Evolutionary conservation across 768 basidiomycete genomes (phyloP), one percentile per base, ranked within the genome.

Genomic region (Floccularia luteovirens): DNA sequence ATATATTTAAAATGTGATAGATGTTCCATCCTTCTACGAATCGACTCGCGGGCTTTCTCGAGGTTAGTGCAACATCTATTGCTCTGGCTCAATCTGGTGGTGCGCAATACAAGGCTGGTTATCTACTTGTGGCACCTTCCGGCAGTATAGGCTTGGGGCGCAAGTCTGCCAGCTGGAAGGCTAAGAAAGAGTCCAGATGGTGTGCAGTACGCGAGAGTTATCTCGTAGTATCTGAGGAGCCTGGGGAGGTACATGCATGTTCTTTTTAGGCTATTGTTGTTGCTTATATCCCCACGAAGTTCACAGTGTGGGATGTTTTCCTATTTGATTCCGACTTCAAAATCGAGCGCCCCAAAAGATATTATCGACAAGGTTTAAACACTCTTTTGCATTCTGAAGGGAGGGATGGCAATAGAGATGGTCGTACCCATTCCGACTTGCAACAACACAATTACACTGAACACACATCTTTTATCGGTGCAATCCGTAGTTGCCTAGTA

Each of bases 11-110:
- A 36, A 19, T 16, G 24, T 27, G 34, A 36, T 27, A 94, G 92
- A 96, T 98, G 88, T 96, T 94, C 61, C 90, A 92, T 52, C 90
- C 93, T 1, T 79, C 90, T 16, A 75, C 90, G 1, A 97, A 97
- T 53, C 79, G 93, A 24, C 63, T 99, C 0, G 80, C 83, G 30
- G 81, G 81, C 4, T 99, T 97, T 60, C 72, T 99, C 34, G 96
- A 99, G 59, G 72, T 98, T 31, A 92, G 88, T 31, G 81, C 93
- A 1, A 66, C 98, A 20, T 93, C 85, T 6, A 76, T 97, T 43
- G 56, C 76, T 7, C 72, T 92, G 14, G 89, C 92, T 0, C 74
- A 74, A 38, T 73, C 77, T 1, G 93, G 92, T 7, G 91, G 92
- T 4, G 64, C 75, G 17, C 94, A 97, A 54, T 85, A 85, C 48